phyloP scores from a whole-genome alignment of 768 basidiomycete species.

The Dioszegia crocea region DNA sequence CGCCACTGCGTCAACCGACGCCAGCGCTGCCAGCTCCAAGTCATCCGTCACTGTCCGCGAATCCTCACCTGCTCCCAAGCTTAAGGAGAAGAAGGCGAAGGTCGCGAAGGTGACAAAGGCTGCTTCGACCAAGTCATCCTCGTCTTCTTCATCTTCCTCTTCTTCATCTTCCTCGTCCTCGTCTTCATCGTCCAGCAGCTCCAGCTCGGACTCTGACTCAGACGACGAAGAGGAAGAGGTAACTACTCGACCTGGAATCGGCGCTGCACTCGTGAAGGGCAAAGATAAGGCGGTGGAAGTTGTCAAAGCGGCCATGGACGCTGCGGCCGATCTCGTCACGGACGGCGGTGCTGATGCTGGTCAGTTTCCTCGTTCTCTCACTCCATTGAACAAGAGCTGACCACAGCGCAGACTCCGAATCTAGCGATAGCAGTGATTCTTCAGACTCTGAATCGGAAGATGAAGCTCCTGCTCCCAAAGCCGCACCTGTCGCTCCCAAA shows the following conservation, averaged over 20 bases:
- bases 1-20: background rate
- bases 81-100: background rate
- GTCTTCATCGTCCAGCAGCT: slow-evolving; percentile 12
- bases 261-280: slow-evolving; percentile 7
- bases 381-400: background rate
- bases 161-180: slow-evolving; percentile 17
- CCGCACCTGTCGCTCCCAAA: background rate
- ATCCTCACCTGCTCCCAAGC: background rate
- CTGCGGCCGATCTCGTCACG: slow-evolving; percentile 22
- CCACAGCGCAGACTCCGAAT: slow-evolving; percentile 6
- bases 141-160: slow-evolving; percentile 20
- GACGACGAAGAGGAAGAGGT: slow-evolving; percentile 1
- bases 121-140: slow-evolving; percentile 1
- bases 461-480: background rate
- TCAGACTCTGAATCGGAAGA: slow-evolving; percentile 13
- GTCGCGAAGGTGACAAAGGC: background rate
- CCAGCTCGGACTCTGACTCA: slow-evolving; percentile 15
- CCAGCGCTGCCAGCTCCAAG: background rate
- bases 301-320: slow-evolving; percentile 25
- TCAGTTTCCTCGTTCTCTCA: background rate
- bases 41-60: slow-evolving; percentile 2
- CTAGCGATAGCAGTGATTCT: slow-evolving; percentile 14
- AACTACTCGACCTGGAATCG: background rate
- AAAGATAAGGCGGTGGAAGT: slow-evolving; percentile 10
- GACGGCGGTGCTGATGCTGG: background rate